Conservation (phyloP, 2,329 filamentous ascomycete species). For the Diaporthe citriasiana region DNA sequence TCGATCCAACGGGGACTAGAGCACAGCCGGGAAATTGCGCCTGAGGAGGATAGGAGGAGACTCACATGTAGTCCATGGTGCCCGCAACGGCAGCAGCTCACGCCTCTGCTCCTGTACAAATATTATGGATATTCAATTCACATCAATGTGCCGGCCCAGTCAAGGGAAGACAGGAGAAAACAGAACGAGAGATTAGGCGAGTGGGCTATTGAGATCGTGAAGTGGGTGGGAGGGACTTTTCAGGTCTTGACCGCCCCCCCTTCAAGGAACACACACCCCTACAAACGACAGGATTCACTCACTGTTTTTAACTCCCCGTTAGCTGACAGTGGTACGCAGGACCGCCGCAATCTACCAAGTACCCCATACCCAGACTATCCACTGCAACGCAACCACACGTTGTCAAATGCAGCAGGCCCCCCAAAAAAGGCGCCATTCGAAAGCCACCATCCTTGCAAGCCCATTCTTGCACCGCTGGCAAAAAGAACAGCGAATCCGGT, state of each 20-base stretch:
- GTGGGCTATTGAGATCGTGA: slow-evolving; percentile 27
- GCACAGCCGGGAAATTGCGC: slow-evolving; percentile 27
- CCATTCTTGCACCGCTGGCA: neutral
- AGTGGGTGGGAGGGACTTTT: slow-evolving; percentile 32
- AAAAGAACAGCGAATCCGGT: neutral
- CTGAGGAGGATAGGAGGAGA: neutral
- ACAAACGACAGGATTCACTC: slow-evolving; percentile 22
- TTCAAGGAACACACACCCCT: neutral
- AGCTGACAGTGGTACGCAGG: slow-evolving; percentile 24
- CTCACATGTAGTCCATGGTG: slow-evolving; percentile 31
- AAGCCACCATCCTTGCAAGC: slow-evolving; percentile 2
- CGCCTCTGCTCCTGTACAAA: slow-evolving; percentile 24
- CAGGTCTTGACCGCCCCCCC: slow-evolving; percentile 31
- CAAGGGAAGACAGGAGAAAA: slow-evolving; percentile 23
- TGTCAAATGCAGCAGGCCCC: slow-evolving; percentile 14
- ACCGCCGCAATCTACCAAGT: slow-evolving; percentile 30
- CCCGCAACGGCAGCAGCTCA: slow-evolving; percentile 28
- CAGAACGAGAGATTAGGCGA: slow-evolving; percentile 20
- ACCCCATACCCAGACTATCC: slow-evolving; percentile 31
- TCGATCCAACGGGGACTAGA: slow-evolving; percentile 11
- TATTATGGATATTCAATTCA: slow-evolving; percentile 31
- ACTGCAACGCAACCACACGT: slow-evolving; percentile 34
- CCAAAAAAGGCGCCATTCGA: neutral
- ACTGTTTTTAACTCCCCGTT: slow-evolving; percentile 5
- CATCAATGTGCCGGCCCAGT: slow-evolving; percentile 29